Percentiles rank a stretch among this genome's conserved stretches.
These are phyloP conservation scores for Alternaria ventricosa DNA, from an alignment of 2,329 filamentous ascomycete genomes.

Conservation along the genomic window DNA sequence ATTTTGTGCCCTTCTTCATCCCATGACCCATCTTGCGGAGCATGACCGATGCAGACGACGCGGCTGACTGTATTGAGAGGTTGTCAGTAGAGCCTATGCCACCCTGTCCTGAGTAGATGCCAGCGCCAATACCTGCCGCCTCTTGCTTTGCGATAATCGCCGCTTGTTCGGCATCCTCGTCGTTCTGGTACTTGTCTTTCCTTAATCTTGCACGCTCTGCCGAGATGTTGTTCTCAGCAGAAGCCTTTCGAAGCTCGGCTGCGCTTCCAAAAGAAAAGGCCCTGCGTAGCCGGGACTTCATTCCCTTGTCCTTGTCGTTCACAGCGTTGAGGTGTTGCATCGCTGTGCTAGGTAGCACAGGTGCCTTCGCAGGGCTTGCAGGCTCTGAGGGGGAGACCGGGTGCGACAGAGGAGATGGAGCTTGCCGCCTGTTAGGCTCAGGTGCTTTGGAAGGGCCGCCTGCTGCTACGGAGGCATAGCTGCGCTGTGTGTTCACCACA, in stretches of 20 bases:
- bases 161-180: slow-evolving; percentile 85
- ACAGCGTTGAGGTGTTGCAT: slow-evolving; percentile 86
- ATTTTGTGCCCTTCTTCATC: slow-evolving; percentile 93
- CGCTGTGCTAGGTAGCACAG: slow-evolving; percentile 66
- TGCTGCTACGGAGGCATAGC: slow-evolving; percentile 23
- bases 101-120: slow-evolving; percentile 87
- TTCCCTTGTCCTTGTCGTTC: slow-evolving; percentile 82
- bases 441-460: slow-evolving; percentile 36
- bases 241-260: slow-evolving; percentile 82
- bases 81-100: slow-evolving; percentile 96
- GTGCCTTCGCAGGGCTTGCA: slow-evolving; percentile 22
- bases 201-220: slow-evolving; percentile 63
- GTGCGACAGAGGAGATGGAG: slow-evolving; percentile 57
- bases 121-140: slow-evolving; percentile 86
- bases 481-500: slow-evolving; percentile 24
- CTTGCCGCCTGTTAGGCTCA: slow-evolving; percentile 52
- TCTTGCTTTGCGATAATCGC: slow-evolving; percentile 93
- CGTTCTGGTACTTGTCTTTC: slow-evolving; percentile 58
- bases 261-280: slow-evolving; percentile 98
- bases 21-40: slow-evolving; percentile 98
- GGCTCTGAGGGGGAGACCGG: slow-evolving; percentile 49
- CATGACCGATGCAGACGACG: slow-evolving; percentile 90
- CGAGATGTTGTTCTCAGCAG: slow-evolving; percentile 64
- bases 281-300: slow-evolving; percentile 84
- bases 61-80: slow-evolving; percentile 86